Conservation (phyloP, 2,329 filamentous ascomycete genomes). For the Diaporthe velutina region DNA sequence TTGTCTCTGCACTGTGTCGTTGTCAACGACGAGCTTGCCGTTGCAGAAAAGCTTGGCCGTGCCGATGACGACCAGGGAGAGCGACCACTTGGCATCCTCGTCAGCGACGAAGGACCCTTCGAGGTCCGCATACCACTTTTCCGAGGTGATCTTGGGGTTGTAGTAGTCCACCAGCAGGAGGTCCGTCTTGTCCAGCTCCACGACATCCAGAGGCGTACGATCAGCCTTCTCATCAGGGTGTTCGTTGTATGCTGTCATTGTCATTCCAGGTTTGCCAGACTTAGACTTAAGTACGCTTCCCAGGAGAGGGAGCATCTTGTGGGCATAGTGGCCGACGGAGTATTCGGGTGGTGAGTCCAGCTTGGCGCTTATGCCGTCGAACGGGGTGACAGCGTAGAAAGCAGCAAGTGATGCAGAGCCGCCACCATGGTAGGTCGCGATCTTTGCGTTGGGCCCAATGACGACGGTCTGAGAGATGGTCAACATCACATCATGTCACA, state of each 20-base stretch:
- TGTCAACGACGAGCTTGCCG: slow-evolving; percentile 73
- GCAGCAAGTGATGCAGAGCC: slow-evolving; percentile 72
- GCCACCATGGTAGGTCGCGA: slow-evolving; percentile 71
- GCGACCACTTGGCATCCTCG: slow-evolving; percentile 72
- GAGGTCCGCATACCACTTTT: slow-evolving; percentile 71
- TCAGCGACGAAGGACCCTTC: slow-evolving; percentile 72
- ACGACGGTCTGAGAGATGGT: slow-evolving; percentile 65
- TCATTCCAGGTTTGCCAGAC: slow-evolving; percentile 69
- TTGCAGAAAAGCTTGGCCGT: slow-evolving; percentile 76
- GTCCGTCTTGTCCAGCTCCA: slow-evolving; percentile 63
- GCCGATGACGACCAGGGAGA: slow-evolving; percentile 75
- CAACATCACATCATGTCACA: neutral
- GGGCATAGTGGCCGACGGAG: slow-evolving; percentile 73
- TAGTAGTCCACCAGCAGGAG: slow-evolving; percentile 64
- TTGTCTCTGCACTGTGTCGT: slow-evolving; percentile 71
- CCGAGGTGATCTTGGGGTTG: slow-evolving; percentile 64
- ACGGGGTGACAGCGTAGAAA: slow-evolving; percentile 79
- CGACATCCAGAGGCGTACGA: slow-evolving; percentile 64
- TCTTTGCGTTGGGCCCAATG: slow-evolving; percentile 69
- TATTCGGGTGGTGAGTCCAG: slow-evolving; percentile 60
- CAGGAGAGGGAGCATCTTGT: slow-evolving; percentile 73
- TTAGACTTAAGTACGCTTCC: slow-evolving; percentile 64
- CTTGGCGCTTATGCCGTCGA: slow-evolving; percentile 75
- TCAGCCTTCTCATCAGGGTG: slow-evolving; percentile 58
- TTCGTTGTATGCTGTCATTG: slow-evolving; percentile 73